Conservation (phyloP, 768 basidiomycete species). For the Panus rudis region DNA sequence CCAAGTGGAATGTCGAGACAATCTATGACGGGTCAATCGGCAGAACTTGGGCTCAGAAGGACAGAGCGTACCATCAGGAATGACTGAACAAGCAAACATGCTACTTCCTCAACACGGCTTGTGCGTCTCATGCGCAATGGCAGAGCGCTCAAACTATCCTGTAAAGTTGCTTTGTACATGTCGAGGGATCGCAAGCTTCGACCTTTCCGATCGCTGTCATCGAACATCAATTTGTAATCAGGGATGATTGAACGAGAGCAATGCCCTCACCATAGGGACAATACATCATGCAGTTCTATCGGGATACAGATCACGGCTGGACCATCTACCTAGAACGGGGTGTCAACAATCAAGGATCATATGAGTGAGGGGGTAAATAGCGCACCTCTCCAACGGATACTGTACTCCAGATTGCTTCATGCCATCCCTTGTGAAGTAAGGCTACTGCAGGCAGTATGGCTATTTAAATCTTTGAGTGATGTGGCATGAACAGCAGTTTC, state of each 20-base stretch:
- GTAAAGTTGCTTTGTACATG: constrained; percentile 9
- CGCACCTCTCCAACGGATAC: too few relatives aligned
- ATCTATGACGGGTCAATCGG: constrained; percentile 2
- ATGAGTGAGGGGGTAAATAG: too few relatives aligned
- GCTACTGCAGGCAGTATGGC: too few relatives aligned
- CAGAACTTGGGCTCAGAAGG: neutral
- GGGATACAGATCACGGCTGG: constrained; percentile 15
- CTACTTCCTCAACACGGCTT: constrained; percentile 7
- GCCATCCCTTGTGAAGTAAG: too few relatives aligned
- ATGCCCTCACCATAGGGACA: constrained; percentile 12
- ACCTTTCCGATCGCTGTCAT: constrained; percentile 2
- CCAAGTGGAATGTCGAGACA: too few relatives aligned
- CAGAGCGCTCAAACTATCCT: constrained; percentile 5
- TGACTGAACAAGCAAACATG: constrained; percentile 2
- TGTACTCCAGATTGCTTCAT: constrained; percentile 48
- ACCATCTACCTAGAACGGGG: constrained; percentile 11
- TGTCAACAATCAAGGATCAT: too few relatives aligned
- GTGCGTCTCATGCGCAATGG: too few relatives aligned
- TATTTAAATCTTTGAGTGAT: too few relatives aligned
- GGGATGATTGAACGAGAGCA: too few relatives aligned
- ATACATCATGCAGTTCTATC: constrained; percentile 10
- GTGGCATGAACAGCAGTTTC: too few relatives aligned
- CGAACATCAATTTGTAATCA: neutral
- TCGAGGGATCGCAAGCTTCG: constrained; percentile 6
- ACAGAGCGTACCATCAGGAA: constrained; percentile 7